phyloP scores from a whole-genome alignment of 2,329 filamentous ascomycete species.

The Teratosphaeria epicoccoides region DNA sequence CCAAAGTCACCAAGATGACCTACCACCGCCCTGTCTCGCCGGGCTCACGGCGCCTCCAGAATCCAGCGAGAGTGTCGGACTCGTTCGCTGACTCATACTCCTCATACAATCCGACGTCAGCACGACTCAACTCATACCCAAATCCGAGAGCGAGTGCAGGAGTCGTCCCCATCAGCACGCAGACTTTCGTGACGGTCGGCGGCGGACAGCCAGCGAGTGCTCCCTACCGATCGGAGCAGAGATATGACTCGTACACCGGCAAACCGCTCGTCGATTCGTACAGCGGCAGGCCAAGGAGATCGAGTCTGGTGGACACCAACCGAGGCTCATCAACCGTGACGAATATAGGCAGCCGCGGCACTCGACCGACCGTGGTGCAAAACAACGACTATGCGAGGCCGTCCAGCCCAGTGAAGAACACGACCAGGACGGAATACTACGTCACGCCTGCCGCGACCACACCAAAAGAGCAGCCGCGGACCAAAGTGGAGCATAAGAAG shows the following conservation, averaged over 20 bases:
- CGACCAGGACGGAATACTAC: slow-evolving; percentile 23
- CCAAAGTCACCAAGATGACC: slow-evolving; percentile 16
- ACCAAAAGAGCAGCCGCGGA: slow-evolving; percentile 13
- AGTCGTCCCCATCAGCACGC: slow-evolving; percentile 28
- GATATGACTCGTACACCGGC: slow-evolving; percentile 13
- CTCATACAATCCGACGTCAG: slow-evolving; percentile 6
- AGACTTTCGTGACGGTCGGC: slow-evolving; percentile 25
- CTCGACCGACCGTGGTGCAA: slow-evolving; percentile 22
- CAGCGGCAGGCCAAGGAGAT: slow-evolving; percentile 35
- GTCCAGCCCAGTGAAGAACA: slow-evolving; percentile 30
- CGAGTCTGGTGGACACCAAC: slow-evolving; percentile 31
- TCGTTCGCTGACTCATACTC: slow-evolving; percentile 19
- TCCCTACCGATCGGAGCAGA: slow-evolving; percentile 14
- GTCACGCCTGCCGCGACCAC: slow-evolving; percentile 25
- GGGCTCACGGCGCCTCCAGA: slow-evolving; percentile 25
- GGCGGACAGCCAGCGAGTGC: slow-evolving; percentile 7
- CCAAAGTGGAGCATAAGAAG: slow-evolving; percentile 33
- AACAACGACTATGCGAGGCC: slow-evolving; percentile 26
- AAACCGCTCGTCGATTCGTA: slow-evolving; percentile 28
- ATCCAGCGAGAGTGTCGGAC: slow-evolving; percentile 22
- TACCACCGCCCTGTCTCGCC: slow-evolving; percentile 27
- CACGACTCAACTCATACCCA: slow-evolving; percentile 18
- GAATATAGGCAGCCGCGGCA: slow-evolving; percentile 21
- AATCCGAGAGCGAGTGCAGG: slow-evolving; percentile 26
- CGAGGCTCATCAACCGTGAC: slow-evolving; percentile 19